Evolutionary conservation across 129 eudicot genomes (phyloP), one percentile per base, ranked within the genome.

Genomic region (Deinandra increscens): DNA sequence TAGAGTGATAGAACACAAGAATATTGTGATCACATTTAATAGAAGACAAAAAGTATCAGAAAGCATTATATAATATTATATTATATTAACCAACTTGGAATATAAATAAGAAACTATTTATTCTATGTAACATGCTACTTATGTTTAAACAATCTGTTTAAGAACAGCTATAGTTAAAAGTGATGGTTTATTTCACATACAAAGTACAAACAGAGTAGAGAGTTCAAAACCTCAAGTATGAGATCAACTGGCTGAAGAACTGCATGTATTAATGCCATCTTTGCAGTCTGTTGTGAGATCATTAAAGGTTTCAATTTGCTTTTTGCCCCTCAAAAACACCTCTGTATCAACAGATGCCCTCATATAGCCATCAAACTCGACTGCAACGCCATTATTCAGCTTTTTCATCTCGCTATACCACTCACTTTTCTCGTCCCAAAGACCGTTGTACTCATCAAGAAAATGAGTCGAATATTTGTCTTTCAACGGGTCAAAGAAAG

Each of bases 301-400:
- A 54, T 88, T 88, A 67, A 88, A 91, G 45, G 97, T 91, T 78
- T 91, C 97, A 13, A 91, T 74, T 77, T 91, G 96, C 88, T 77
- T 88, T 60, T 91, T 91, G 0, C 96, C 97, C 84, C 93, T 85
- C 78, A 91, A 84, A 85, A 91, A 91, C 62, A 91, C 97, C 81
- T 91, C 97, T 5, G 93, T 88, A 63, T 91, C 96, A 59, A 91
- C 91, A 20, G 93, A 85, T 0, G 84, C 83, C 83, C 88, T 84
- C 97, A 91, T 91, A 78, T 88, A 91, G 14, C 94, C 88, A 77
- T 91, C 97, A 69, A 91, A 91, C 71, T 91, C 97, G 23, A 88
- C 96, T 2, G 97, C 85, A 55, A 79, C 86, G 33, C 97, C 96
- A 13, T 72, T 86, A 17, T 86, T 88, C 63, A 91, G 87, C 78